Evolutionary conservation across 2,329 filamentous ascomycete genomes (phyloP).

Genomic region (Claviceps sp.): DNA sequence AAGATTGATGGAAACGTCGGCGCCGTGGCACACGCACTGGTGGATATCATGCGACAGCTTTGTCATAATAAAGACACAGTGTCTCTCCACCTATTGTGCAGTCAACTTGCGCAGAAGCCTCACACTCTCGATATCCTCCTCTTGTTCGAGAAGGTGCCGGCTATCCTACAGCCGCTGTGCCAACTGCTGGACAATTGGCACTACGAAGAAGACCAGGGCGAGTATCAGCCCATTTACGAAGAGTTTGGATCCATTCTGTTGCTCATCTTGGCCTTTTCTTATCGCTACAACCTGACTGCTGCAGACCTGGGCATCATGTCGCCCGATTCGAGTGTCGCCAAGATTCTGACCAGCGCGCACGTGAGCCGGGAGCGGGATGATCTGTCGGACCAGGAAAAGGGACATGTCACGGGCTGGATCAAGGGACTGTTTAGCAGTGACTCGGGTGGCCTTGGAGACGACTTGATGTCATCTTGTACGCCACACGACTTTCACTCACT

Average conservation of each 20-base stretch:
- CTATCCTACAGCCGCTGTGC: conserved; percentile 61
- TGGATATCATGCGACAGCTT: conserved; percentile 57
- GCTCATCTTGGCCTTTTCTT: conserved; percentile 59
- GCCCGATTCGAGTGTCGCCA: conserved; percentile 54
- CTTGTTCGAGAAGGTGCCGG: conserved; percentile 56
- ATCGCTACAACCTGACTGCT: conserved; percentile 55
- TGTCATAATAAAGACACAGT: conserved; percentile 66
- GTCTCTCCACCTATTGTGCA: conserved; percentile 63
- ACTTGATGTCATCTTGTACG: conserved; percentile 68
- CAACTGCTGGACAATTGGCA: conserved; percentile 65
- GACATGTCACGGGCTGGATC: conserved; percentile 61
- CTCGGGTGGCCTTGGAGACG: conserved; percentile 60
- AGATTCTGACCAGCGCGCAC: conserved; percentile 48
- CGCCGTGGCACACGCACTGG: conserved; percentile 66
- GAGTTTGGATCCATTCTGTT: conserved; percentile 71
- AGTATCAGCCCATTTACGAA: conserved; percentile 76
- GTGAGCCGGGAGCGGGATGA: conserved; percentile 44
- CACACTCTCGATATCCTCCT: conserved; percentile 61
- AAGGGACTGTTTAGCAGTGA: conserved; percentile 65
- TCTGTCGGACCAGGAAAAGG: conserved; percentile 49
- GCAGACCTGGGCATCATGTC: conserved; percentile 49
- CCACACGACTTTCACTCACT: conserved; percentile 74
- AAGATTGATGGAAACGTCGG: conserved; percentile 86
- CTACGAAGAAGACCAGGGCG: conserved; percentile 71
- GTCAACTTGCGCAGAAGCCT: conserved; percentile 58